A percentile compares a stretch with the other conserved stretches of the same genome.
These are phyloP conservation scores for Candida xiaguanensis DNA, from an alignment of 805 yeast species.

Conservation along the genomic window DNA sequence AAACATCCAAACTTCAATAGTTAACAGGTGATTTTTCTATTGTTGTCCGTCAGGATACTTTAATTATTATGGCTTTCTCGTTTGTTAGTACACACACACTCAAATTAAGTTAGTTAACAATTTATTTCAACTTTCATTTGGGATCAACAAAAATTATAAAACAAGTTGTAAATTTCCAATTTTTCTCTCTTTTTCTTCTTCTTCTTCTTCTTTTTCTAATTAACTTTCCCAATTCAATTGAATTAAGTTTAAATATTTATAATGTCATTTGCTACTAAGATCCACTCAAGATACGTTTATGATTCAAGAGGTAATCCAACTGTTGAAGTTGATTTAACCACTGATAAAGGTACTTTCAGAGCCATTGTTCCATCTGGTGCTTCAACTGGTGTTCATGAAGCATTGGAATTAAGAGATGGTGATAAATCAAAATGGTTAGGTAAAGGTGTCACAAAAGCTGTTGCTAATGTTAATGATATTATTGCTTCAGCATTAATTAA, in stretches of 20 bases:
- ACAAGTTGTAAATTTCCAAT: background rate
- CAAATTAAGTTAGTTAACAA: no score
- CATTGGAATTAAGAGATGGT: constrained; percentile 96
- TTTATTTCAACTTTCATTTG: no score
- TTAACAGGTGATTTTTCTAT: background rate
- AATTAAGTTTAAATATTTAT: constrained; percentile 6
- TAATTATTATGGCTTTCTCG: constrained; percentile 1
- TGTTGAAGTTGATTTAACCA: constrained; percentile 94
- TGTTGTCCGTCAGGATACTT: constrained; percentile 1
- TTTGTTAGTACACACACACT: background rate
- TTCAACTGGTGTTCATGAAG: constrained; percentile 98
- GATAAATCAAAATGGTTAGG: constrained; percentile 98
- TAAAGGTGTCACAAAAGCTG: constrained; percentile 97
- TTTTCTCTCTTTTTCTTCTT: constrained; percentile 7
- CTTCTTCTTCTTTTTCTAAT: constrained; percentile 3
- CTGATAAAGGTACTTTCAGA: constrained; percentile 92
- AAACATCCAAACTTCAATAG: constrained; percentile 1
- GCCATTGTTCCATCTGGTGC: constrained; percentile 99
- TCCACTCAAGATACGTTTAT: constrained; percentile 94
- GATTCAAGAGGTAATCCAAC: constrained; percentile 99
- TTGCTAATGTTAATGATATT: constrained; percentile 88
- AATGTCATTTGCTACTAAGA: constrained; percentile 47
- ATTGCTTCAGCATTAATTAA: constrained; percentile 91
- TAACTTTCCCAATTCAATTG: no score
- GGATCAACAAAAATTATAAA: constrained; percentile 3